phyloP scores from a whole-genome alignment of 495 filamentous ascomycete genomes.

The Neurospora sp. region DNA sequence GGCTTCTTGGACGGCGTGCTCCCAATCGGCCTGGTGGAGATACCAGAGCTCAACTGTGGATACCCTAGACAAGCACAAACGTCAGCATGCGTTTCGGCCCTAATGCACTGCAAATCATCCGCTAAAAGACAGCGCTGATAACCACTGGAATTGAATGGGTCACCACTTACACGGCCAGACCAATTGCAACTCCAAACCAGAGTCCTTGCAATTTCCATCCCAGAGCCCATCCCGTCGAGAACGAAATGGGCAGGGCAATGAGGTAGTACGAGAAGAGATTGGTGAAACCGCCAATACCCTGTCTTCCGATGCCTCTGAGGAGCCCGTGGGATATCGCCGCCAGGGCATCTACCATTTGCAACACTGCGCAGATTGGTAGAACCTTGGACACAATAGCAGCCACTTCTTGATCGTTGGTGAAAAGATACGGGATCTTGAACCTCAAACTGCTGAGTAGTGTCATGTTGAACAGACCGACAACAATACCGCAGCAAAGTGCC shows the following conservation, averaged over 20 bases:
- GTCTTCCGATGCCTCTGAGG: constrained; percentile 62
- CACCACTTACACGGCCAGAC: constrained; percentile 36
- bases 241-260: constrained; percentile 67
- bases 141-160: not conserved
- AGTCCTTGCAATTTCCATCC: constrained; percentile 58
- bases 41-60: constrained; percentile 19
- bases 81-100: not conserved
- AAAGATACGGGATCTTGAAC: constrained; percentile 54
- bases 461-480: constrained; percentile 65
- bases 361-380: constrained; percentile 62
- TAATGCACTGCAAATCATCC: not conserved
- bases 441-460: constrained; percentile 43
- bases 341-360: constrained; percentile 72
- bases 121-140: not conserved
- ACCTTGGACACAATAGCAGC: constrained; percentile 53
- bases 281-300: constrained; percentile 68
- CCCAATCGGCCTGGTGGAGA: constrained; percentile 18
- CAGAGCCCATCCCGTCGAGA: constrained; percentile 57
- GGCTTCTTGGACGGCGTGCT: constrained; percentile 19
- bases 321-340: constrained; percentile 65
- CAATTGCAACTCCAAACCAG: constrained; percentile 61
- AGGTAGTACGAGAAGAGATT: constrained; percentile 71
- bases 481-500: constrained; percentile 16
- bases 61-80: constrained; percentile 4
- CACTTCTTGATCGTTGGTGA: constrained; percentile 65